Percentiles rank a stretch among this genome's conserved stretches.
These are phyloP conservation scores for Boletus rufocinnamomeus DNA, from an alignment of 768 basidiomycete genomes.

Conservation along the genomic window DNA sequence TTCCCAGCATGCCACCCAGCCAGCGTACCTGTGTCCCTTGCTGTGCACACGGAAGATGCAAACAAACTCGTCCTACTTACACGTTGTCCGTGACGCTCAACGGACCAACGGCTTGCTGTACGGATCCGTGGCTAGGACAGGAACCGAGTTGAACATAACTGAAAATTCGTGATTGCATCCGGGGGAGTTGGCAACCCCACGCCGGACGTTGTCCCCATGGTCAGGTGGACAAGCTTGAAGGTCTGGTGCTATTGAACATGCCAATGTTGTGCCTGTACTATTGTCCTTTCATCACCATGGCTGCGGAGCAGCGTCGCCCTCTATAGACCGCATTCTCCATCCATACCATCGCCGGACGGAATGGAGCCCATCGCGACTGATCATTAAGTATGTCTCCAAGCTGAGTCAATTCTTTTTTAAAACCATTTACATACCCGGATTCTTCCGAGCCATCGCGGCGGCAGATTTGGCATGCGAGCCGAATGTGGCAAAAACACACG, in stretches of 20 bases:
- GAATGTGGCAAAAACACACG: slow-evolving; percentile 18
- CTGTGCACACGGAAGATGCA: slow-evolving; percentile 11
- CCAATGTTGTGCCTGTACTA: background rate
- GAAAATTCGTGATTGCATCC: background rate
- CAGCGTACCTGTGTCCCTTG: background rate
- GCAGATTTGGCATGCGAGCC: background rate
- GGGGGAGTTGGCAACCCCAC: background rate
- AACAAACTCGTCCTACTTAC: background rate
- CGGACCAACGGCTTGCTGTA: slow-evolving; percentile 12
- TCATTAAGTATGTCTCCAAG: background rate
- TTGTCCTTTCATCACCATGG: background rate
- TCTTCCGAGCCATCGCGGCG: slow-evolving; percentile 1
- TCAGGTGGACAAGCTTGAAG: background rate
- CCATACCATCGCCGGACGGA: background rate
- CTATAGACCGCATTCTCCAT: background rate
- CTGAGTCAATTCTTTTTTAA: background rate
- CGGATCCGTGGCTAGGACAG: background rate
- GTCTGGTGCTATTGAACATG: slow-evolving; percentile 2
- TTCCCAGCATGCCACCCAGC: slow-evolving; percentile 18
- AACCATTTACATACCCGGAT: slow-evolving; percentile 3
- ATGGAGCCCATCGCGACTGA: background rate
- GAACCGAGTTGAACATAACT: background rate
- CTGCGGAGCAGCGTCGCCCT: background rate
- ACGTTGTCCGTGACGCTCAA: slow-evolving; percentile 14
- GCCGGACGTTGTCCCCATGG: background rate